phyloP scores from a whole-genome alignment of 495 filamentous ascomycete species.

The Aspergillus panamensis region DNA sequence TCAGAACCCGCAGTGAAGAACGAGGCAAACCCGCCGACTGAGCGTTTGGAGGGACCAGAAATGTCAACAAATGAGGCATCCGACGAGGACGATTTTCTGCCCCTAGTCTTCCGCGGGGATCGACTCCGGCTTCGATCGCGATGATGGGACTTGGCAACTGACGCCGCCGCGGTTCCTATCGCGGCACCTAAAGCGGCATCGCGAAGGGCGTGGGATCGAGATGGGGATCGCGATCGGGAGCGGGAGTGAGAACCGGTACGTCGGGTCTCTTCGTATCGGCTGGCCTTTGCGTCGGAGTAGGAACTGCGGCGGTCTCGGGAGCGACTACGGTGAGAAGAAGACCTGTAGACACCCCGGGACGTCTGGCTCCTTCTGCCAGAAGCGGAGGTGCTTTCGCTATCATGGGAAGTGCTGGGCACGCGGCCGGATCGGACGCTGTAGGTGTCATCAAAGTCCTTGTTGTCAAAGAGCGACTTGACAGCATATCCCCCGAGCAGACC shows the following conservation, averaged over 20 bases:
- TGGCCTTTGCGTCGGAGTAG: constrained; percentile 11
- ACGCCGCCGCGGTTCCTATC: constrained; percentile 41
- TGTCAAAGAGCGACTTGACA: constrained; percentile 51
- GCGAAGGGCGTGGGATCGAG: constrained; percentile 39
- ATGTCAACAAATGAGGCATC: constrained; percentile 34
- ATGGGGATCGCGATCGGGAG: constrained; percentile 24
- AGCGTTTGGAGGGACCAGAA: constrained; percentile 29
- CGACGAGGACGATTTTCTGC: constrained; percentile 38
- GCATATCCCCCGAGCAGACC: constrained; percentile 54
- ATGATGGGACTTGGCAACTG: constrained; percentile 29
- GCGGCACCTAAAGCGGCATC: constrained; percentile 46
- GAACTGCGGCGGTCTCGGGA: constrained; percentile 32
- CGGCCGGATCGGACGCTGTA: constrained; percentile 54
- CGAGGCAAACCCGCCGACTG: constrained; percentile 33
- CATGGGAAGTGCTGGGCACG: constrained; percentile 30
- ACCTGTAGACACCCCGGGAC: constrained; percentile 39
- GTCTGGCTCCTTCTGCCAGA: constrained; percentile 43
- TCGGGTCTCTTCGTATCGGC: constrained; percentile 14
- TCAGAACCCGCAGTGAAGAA: constrained; percentile 52
- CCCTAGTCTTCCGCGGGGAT: constrained; percentile 29
- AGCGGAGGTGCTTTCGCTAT: constrained; percentile 36
- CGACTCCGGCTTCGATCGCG: constrained; percentile 29
- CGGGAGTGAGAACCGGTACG: constrained; percentile 43
- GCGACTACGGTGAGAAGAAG: constrained; percentile 32
- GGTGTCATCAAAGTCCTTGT: constrained; percentile 56